Evolutionary conservation across 257 asterid species (phyloP).

Genomic region (Fraxinus anomala): DNA sequence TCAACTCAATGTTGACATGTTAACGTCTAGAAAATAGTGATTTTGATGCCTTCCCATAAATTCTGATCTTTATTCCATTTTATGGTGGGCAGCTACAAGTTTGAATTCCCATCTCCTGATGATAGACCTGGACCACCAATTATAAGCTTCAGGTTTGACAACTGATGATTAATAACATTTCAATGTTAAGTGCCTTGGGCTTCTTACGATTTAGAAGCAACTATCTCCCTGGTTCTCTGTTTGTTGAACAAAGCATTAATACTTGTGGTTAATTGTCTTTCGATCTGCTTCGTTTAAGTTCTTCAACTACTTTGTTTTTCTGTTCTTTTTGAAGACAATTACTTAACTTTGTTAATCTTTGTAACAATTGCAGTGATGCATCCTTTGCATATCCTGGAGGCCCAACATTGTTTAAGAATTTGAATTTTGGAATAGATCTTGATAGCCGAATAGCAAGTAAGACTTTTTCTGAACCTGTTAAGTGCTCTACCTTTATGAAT

Average conservation of each 20-base stretch:
- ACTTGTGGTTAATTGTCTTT: background rate
- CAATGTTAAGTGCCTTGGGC: constrained; percentile 15
- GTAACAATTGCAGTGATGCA: constrained; percentile 80
- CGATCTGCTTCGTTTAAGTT: background rate
- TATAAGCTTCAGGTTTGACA: constrained; percentile 88
- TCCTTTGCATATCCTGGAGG: constrained; percentile 99
- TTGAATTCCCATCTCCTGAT: constrained; percentile 98
- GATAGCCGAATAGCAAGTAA: constrained; percentile 97
- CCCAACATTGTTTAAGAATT: constrained; percentile 72
- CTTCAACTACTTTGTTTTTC: background rate
- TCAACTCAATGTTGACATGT: constrained; percentile 21
- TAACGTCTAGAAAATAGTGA: constrained; percentile 15
- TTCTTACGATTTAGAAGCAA: background rate
- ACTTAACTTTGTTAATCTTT: constrained; percentile 11
- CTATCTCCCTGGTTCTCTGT: constrained; percentile 9
- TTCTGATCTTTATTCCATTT: constrained; percentile 17
- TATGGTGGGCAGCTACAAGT: constrained; percentile 76
- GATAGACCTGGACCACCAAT: constrained; percentile 98
- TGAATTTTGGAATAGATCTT: constrained; percentile 96
- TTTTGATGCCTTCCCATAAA: constrained; percentile 20
- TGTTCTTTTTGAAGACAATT: background rate
- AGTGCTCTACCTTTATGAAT: constrained; percentile 7
- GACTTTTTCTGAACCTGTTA: constrained; percentile 37
- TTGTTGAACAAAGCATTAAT: constrained; percentile 6
- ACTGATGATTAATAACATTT: constrained; percentile 22